These are phyloP conservation scores for Cytospora chrysosperma DNA, from an alignment of 2,329 filamentous ascomycete species.

Conservation along the genomic window DNA sequence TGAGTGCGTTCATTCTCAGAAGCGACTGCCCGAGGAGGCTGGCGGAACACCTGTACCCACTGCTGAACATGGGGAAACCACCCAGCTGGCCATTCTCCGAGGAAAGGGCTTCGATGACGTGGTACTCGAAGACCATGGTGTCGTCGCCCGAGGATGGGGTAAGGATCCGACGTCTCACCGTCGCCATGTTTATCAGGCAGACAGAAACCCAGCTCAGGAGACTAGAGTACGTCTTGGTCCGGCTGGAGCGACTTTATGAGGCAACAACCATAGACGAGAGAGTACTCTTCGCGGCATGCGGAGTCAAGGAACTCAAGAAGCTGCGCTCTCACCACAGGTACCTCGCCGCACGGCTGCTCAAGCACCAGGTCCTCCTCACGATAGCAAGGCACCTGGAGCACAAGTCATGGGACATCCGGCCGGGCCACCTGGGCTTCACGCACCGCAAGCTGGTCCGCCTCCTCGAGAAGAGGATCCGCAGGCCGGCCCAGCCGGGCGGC, in stretches of 20 bases:
- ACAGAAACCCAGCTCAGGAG: conserved; percentile 15
- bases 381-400: conserved; percentile 6
- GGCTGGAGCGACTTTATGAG: background rate
- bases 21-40: conserved; percentile 22
- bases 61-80: conserved; percentile 22
- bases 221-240: conserved; percentile 1
- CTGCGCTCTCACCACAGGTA: background rate
- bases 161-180: conserved; percentile 12
- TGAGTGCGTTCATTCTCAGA: conserved; percentile 24
- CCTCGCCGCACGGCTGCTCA: conserved; percentile 14
- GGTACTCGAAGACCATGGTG: conserved; percentile 10
- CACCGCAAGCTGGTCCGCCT: background rate
- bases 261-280: background rate
- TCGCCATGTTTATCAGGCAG: conserved; percentile 22
- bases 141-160: background rate
- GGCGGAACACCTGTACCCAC: conserved; percentile 22
- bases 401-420: conserved; percentile 14
- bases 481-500: background rate
- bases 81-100: conserved; percentile 21
- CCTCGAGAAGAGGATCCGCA: conserved; percentile 5
- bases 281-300: background rate
- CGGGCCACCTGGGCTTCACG: background rate
- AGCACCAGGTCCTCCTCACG: conserved; percentile 21
- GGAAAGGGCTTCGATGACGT: conserved; percentile 13
- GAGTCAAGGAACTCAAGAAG: background rate